A percentile compares a stretch with the other conserved stretches of the same genome.
These are phyloP conservation scores for Vaccinium macrocarpon DNA, from an alignment of 148 eudicot species.

Conservation along the genomic window DNA sequence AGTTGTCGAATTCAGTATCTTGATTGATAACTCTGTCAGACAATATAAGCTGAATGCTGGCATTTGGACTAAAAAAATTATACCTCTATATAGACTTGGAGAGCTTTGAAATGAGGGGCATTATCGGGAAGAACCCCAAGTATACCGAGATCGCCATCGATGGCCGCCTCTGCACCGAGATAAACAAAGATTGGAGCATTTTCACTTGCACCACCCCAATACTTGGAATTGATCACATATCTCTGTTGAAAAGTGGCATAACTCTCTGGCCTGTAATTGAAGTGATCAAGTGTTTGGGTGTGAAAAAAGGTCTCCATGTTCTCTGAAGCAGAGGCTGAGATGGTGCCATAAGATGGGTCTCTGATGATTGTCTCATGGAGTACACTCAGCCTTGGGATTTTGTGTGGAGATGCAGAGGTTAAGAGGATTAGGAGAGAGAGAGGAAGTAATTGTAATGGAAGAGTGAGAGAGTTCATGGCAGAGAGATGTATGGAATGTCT, in stretches of 20 bases:
- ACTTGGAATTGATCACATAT: slow-evolving; percentile 12
- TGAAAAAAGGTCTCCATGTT: slow-evolving; percentile 12
- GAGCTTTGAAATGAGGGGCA: slow-evolving; percentile 27
- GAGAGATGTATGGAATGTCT: background rate
- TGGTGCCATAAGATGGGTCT: background rate
- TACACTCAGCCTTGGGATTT: slow-evolving; percentile 10
- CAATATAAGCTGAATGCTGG: background rate
- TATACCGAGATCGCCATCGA: background rate
- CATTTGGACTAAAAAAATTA: background rate
- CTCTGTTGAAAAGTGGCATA: slow-evolving; percentile 13
- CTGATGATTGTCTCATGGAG: background rate
- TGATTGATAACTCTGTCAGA: background rate
- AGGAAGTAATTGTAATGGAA: background rate
- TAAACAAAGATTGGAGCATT: slow-evolving; percentile 23
- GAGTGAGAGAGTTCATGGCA: background rate
- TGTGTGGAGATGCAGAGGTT: background rate
- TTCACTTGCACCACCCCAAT: slow-evolving; percentile 20
- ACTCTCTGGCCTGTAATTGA: slow-evolving; percentile 18
- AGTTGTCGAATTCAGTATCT: background rate
- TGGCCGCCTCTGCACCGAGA: slow-evolving; percentile 17
- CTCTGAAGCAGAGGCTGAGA: background rate
- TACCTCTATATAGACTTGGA: slow-evolving; percentile 29
- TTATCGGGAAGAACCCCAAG: slow-evolving; percentile 17
- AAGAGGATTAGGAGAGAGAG: background rate
- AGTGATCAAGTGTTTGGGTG: slow-evolving; percentile 25